Evolutionary conservation across 2,329 filamentous ascomycete genomes (phyloP).

Genomic region (Colletotrichum agaves): DNA sequence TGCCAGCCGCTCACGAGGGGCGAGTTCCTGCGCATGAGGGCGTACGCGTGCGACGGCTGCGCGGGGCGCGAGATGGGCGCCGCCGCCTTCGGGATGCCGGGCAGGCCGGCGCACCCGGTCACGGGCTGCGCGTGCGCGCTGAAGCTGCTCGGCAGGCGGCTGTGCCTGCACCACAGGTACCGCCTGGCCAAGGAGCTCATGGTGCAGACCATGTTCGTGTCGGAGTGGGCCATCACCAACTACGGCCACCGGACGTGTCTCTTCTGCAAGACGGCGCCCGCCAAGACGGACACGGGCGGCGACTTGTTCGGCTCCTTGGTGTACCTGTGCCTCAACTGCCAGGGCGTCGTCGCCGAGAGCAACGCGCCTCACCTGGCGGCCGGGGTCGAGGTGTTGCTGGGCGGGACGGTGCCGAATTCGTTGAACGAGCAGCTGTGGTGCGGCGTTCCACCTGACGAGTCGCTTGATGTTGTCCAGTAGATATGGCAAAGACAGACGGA

Average conservation of each 20-base stretch:
- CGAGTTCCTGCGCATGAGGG: constrained; percentile 48
- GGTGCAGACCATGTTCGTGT: constrained; percentile 40
- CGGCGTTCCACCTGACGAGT: background rate
- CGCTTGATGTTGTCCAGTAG: no score
- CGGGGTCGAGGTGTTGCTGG: constrained; percentile 29
- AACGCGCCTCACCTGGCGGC: constrained; percentile 8
- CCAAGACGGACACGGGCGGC: constrained; percentile 18
- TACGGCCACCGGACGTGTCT: constrained; percentile 46
- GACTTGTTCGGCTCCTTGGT: constrained; percentile 29
- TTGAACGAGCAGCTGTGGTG: constrained; percentile 7
- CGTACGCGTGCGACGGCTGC: constrained; percentile 50
- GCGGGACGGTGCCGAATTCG: constrained; percentile 27
- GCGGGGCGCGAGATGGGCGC: constrained; percentile 14
- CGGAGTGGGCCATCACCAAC: constrained; percentile 42
- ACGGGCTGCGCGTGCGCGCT: constrained; percentile 52
- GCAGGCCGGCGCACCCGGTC: constrained; percentile 22
- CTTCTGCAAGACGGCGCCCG: constrained; percentile 42
- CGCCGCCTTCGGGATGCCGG: constrained; percentile 6
- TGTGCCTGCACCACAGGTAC: constrained; percentile 51
- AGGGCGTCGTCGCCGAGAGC: constrained; percentile 39
- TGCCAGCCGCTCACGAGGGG: constrained; percentile 25
- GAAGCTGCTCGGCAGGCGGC: constrained; percentile 46
- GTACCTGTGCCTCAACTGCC: constrained; percentile 50
- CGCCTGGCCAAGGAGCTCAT: constrained; percentile 43
- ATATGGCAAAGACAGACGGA: no score